Evolutionary conservation across 1,284 basidiomycete genomes (phyloP).

Genomic region (Ustilago trichophora): DNA sequence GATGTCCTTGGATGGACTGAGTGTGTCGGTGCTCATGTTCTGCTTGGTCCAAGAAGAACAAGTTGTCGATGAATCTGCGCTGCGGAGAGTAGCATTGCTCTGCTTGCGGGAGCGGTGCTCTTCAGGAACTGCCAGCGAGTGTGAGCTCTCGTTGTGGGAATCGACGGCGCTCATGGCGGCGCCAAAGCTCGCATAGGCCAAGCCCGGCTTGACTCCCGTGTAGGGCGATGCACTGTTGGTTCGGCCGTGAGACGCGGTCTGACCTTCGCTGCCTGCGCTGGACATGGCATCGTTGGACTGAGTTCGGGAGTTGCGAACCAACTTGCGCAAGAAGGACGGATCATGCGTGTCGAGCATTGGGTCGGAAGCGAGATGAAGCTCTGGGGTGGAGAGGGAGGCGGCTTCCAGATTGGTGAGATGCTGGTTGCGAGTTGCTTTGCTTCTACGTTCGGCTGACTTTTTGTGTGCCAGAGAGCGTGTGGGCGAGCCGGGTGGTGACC

Average conservation of each 20-base stretch:
- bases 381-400: slow-evolving; percentile 53
- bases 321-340: slow-evolving; percentile 39
- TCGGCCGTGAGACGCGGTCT: slow-evolving; percentile 2
- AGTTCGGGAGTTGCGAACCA: slow-evolving; percentile 23
- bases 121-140: not conserved
- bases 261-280: slow-evolving; percentile 10
- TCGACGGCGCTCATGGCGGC: slow-evolving; percentile 46
- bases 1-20: slow-evolving; percentile 15
- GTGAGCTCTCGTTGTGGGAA: slow-evolving; percentile 6
- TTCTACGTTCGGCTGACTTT: slow-evolving; percentile 27
- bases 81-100: slow-evolving; percentile 22
- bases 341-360: slow-evolving; percentile 49
- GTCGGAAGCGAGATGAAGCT: slow-evolving; percentile 56
- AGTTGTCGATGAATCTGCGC: slow-evolving; percentile 11
- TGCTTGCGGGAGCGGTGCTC: slow-evolving; percentile 24
- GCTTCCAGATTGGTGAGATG: slow-evolving; percentile 47
- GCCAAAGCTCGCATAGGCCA: slow-evolving; percentile 40
- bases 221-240: slow-evolving; percentile 11
- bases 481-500: slow-evolving; percentile 13
- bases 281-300: slow-evolving; percentile 25
- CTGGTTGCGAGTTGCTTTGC: slow-evolving; percentile 30
- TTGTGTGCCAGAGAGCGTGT: slow-evolving; percentile 21
- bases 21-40: slow-evolving; percentile 44
- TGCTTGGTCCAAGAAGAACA: slow-evolving; percentile 16
- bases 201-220: slow-evolving; percentile 11